phyloP scores from a whole-genome alignment of 495 filamentous ascomycete genomes.

The Clohesyomyces aquaticus region DNA sequence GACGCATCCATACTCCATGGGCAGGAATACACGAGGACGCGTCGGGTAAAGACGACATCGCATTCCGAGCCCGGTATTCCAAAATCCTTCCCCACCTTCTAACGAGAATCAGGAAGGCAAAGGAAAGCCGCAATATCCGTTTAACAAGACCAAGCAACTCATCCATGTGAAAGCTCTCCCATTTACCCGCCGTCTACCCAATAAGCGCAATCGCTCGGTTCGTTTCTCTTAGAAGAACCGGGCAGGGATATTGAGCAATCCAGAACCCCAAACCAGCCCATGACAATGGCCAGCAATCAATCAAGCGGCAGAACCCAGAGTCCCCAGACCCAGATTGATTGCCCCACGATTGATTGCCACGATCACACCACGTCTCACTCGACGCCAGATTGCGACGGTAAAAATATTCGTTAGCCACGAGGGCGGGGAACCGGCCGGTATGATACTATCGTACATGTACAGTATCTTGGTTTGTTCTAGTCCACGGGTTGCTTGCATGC shows the following conservation, averaged over 20 bases:
- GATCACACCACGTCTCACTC: no score
- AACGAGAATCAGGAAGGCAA: background rate
- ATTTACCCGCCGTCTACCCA: background rate
- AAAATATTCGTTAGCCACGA: conserved; percentile 31
- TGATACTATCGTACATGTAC: conserved; percentile 4
- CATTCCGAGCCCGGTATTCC: no score
- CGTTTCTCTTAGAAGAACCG: background rate
- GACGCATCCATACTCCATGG: no score
- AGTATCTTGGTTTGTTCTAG: background rate
- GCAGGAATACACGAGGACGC: no score
- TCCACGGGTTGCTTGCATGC: no score
- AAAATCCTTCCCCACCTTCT: no score
- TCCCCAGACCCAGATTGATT: no score
- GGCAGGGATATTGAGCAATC: background rate
- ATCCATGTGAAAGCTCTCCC: background rate
- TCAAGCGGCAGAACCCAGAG: background rate
- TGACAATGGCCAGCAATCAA: no score
- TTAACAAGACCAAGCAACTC: background rate
- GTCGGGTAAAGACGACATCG: no score
- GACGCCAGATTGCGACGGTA: no score
- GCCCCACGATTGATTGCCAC: conserved; percentile 29
- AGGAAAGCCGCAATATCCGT: background rate
- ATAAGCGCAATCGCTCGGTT: background rate
- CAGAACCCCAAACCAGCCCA: background rate
- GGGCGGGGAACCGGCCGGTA: conserved; percentile 35